Base-by-base conservation (phyloP, 164 flowering plant species). In the Stephania japonica region DNA sequence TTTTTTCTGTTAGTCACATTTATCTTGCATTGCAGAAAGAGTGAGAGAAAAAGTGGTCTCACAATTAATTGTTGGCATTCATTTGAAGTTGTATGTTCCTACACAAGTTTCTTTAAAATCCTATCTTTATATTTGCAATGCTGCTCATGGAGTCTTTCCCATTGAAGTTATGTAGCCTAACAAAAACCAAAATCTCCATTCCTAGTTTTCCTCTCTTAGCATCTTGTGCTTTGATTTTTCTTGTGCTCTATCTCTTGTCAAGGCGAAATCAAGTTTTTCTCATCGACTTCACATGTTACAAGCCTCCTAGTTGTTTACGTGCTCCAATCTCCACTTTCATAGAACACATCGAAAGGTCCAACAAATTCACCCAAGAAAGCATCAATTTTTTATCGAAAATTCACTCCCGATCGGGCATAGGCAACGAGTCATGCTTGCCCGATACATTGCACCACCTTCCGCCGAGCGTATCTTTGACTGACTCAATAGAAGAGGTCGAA, bases 401-500 rank as follows among this genome's bases (percentile, higher is more conserved):
- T 63, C 66, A 63, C 66, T 12, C 14, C 10, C 26, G 66, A 63
- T 63, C 66, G 12, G 66, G 66, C 27, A 63, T 63, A 63, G 66
- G 66, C 10, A 63, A n/a, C 27, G 66, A 63, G 25, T 26, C 66
- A 63, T 63, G 66, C 32, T 13, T 25, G 27, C 66, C 66, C 32
- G 27, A 23, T 13, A 7, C 66, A 11, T 23, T 63, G 27, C 66
- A 63, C 66, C 66, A 63, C 7, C 66, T 63, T 12, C 66, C 66
- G 7, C 11, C 66, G 3, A 10, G 25, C 25, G 16, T 16, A 24
- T 63, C 82, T 2, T 49, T 75, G 41, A 6, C 44, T 5, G 25
- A 19, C 7, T 47, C 75, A 25, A 1, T 42, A 41, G 74, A 67
- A 14, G 85, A 83, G 72, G 75, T 78, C 21, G 27, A 18, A 27